Conservation (phyloP, 306 rosid species). For the Arachis stenosperma region DNA sequence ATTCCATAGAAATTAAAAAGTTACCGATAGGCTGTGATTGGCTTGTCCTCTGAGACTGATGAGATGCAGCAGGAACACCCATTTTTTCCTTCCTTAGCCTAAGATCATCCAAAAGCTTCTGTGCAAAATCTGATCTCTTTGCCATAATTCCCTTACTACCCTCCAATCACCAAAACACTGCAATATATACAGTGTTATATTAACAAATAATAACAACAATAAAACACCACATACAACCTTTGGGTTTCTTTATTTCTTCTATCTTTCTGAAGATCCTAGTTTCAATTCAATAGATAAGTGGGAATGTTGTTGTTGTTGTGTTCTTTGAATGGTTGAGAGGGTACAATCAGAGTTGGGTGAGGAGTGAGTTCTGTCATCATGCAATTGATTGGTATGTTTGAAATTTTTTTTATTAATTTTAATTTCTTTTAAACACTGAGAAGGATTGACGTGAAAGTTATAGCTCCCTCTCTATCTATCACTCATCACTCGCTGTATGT, state of each 20-base stretch:
- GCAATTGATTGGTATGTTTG: background rate
- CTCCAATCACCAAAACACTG: background rate
- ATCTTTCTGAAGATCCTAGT: background rate
- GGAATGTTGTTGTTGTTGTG: background rate
- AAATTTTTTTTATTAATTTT: background rate
- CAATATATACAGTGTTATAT: background rate
- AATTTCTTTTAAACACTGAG: background rate
- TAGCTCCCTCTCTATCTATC: background rate
- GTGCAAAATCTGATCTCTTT: conserved; percentile 1
- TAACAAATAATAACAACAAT: no score
- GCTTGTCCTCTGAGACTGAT: background rate
- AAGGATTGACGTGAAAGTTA: conserved; percentile 6
- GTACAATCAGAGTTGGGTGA: conserved; percentile 3
- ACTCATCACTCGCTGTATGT: background rate
- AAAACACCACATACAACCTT: no score
- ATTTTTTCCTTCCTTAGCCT: background rate
- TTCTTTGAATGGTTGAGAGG: conserved; percentile 2
- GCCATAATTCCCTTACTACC: background rate
- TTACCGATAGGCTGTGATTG: background rate
- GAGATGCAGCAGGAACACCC: background rate
- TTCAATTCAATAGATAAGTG: background rate
- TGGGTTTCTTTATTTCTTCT: background rate
- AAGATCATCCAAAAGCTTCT: background rate
- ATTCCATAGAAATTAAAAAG: no score
- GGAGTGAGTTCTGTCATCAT: conserved; percentile 5